Conservation (phyloP, 805 yeast genomes). For the Candida vaughaniae region DNA sequence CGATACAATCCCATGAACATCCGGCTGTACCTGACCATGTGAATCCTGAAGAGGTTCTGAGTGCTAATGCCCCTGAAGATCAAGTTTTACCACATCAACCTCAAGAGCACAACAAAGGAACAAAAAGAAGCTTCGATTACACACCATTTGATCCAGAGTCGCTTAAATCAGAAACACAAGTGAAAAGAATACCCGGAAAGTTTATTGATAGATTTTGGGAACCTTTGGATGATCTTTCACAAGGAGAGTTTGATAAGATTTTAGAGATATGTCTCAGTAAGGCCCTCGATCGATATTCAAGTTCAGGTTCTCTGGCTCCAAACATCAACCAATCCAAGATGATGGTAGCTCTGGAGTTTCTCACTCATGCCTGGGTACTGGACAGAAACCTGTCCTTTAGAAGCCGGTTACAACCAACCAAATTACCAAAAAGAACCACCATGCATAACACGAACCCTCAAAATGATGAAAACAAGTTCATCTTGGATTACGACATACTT, state of each 20-base stretch:
- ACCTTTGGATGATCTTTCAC: conserved; percentile 18
- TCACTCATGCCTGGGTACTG: conserved; percentile 26
- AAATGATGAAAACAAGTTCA: conserved; percentile 15
- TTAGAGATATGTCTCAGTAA: conserved; percentile 25
- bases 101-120: no score
- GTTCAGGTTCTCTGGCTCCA: conserved; percentile 1
- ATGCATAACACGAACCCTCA: conserved; percentile 15
- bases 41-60: no score
- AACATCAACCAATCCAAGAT: conserved; percentile 13
- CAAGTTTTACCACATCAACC: not conserved
- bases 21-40: no score
- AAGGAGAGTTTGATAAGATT: conserved; percentile 21
- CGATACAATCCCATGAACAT: not conserved
- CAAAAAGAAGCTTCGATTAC: conserved; percentile 1
- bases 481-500: conserved; percentile 26
- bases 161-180: conserved; percentile 11
- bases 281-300: conserved; percentile 23
- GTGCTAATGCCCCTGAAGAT: no score
- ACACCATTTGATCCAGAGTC: conserved; percentile 14
- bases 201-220: conserved; percentile 31
- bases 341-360: conserved; percentile 22
- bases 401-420: conserved; percentile 24
- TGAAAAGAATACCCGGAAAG: conserved; percentile 21
- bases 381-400: conserved; percentile 20
- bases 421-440: conserved; percentile 22